Base-by-base conservation (phyloP, 257 asterid genomes). In the Solanum rostratum region DNA sequence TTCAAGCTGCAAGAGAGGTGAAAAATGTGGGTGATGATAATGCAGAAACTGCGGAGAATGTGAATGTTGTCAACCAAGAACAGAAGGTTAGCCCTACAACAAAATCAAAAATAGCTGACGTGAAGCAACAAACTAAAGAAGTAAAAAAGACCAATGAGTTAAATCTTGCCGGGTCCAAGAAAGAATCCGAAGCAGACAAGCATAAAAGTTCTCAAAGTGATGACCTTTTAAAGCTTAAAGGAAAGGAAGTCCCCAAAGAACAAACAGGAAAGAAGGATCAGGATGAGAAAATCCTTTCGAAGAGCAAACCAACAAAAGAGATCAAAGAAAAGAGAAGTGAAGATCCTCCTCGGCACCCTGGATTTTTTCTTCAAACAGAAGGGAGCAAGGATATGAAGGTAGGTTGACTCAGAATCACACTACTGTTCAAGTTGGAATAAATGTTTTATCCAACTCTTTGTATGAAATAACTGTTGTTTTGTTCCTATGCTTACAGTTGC, bases 321-420 rank as follows among this genome's bases (percentile, higher is more conserved):
- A 85, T 85, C 84, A 92, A 92, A 81, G 97, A 90, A 80, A 92
- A 91, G 92, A 93, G 73, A 82, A 86, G 74, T 29, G 96, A 92
- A 8, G 99, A 94, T 83, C 94, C 90, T 83, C 98, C 99, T 71
- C 87, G 94, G 81, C 98, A 93, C 89, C 99, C 98, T 84, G 99
- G 99, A 63, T 86, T 97, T 71, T 65, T 95, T 90, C 90, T 97
- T 88, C 97, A 89, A 86, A 97, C 93, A 57, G 87, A 89, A 84
- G 95, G 95, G 88, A 87, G 89, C 92, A 94, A 89, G 86, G 97
- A 86, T 85, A 87, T 92, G 57, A 97, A 93, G 88, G 99, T 97
- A 92, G 68, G 95, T 91, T 73, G 39, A 80, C 43, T 12, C 37
- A 49, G 41, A 76, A 62, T 50, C 59, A 62, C 59, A 55, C 46